Evolutionary conservation across 495 filamentous ascomycete genomes (phyloP).

Genomic region (Aspergillus coremiiformis): DNA sequence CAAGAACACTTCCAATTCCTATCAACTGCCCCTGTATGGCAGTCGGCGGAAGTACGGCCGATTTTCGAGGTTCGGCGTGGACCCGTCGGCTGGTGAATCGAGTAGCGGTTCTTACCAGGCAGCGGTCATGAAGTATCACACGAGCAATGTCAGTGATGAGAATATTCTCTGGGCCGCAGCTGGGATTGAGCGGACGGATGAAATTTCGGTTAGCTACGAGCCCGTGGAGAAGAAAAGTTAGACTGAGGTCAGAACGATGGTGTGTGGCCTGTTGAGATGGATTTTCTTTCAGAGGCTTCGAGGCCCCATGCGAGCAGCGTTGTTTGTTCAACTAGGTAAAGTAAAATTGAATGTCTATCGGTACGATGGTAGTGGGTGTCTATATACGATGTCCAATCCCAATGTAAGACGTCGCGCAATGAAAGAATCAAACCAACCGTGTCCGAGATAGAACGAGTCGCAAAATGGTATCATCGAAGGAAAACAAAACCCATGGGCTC

Average conservation of each 20-base stretch:
- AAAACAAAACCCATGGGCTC: constrained; percentile 27
- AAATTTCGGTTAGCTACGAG: constrained; percentile 20
- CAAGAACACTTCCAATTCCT: constrained; percentile 12
- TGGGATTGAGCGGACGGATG: constrained; percentile 21
- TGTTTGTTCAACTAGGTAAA: too few relatives aligned
- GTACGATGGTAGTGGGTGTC: constrained; percentile 10
- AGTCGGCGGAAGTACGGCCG: constrained; percentile 13
- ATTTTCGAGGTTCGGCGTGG: constrained; percentile 4
- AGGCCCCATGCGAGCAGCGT: too few relatives aligned
- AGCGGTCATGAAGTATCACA: constrained; percentile 2
- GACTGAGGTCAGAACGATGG: too few relatives aligned
- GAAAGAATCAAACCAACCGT: constrained; percentile 5
- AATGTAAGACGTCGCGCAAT: neutral
- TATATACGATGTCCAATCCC: constrained; percentile 5
- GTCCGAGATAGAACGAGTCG: constrained; percentile 16
- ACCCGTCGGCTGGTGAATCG: constrained; percentile 3
- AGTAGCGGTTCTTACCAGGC: neutral
- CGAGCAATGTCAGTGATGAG: constrained; percentile 15
- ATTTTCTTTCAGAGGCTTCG: too few relatives aligned
- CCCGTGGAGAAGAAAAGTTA: constrained; percentile 1
- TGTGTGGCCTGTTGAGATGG: too few relatives aligned
- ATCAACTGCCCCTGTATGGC: constrained; percentile 21
- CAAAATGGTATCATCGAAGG: constrained; percentile 39
- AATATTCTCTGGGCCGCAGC: constrained; percentile 15
- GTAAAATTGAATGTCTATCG: constrained; percentile 10